These are phyloP conservation scores for Claviceps quebecensis DNA, from an alignment of 2,329 filamentous ascomycete species.

Conservation along the genomic window DNA sequence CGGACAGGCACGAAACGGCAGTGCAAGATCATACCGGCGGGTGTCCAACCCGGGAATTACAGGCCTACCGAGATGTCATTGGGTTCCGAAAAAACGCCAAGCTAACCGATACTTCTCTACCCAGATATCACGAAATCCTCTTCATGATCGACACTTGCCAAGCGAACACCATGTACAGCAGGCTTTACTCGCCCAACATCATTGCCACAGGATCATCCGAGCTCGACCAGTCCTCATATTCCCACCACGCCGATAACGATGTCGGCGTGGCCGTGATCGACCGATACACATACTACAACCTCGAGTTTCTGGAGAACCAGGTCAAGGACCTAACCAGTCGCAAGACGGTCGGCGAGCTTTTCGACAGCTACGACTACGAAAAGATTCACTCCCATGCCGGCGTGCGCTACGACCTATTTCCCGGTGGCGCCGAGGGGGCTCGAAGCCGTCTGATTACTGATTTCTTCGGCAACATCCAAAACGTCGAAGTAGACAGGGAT, in stretches of 20 bases:
- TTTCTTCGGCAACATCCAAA: conserved; percentile 97
- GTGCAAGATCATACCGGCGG: too few relatives aligned
- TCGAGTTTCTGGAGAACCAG: conserved; percentile 88
- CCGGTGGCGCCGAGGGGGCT: conserved; percentile 63
- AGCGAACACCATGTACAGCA: conserved; percentile 97
- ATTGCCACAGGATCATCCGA: conserved; percentile 95
- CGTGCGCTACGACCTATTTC: conserved; percentile 89
- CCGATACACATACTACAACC: conserved; percentile 95
- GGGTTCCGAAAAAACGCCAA: too few relatives aligned
- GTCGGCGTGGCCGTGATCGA: conserved; percentile 97
- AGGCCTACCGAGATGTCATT: too few relatives aligned
- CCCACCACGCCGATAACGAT: conserved; percentile 94
- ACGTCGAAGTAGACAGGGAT: conserved; percentile 70
- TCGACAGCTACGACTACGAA: conserved; percentile 86
- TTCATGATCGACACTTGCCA: conserved; percentile 99
- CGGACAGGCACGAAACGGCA: too few relatives aligned
- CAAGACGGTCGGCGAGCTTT: conserved; percentile 82
- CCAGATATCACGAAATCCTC: conserved; percentile 83
- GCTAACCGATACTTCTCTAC: not conserved
- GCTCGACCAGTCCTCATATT: conserved; percentile 92
- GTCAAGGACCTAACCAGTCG: conserved; percentile 77
- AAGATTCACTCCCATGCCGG: conserved; percentile 93
- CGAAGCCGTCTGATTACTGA: conserved; percentile 77
- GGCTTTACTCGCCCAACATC: conserved; percentile 96
- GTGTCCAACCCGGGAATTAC: too few relatives aligned